phyloP scores from a whole-genome alignment of 116 monocot species.

The Trichopus zeylanicus region DNA sequence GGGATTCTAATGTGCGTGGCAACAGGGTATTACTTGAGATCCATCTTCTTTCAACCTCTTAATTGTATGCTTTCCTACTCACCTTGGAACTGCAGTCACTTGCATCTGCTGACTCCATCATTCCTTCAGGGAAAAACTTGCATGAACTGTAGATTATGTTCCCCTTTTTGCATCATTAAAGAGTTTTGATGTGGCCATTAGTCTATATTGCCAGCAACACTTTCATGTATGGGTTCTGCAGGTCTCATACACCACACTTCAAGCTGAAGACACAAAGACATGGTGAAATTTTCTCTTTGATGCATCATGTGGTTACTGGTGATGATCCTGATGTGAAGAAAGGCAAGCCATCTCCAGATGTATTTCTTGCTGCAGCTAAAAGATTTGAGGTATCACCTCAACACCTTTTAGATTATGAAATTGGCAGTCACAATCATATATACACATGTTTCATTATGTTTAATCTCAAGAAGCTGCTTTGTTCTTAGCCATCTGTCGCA shows the following conservation, averaged over 20 bases:
- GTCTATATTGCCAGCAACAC: no score
- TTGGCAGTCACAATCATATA: background rate
- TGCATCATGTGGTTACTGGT: constrained; percentile 92
- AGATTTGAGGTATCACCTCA: constrained; percentile 65
- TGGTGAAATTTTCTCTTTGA: constrained; percentile 56
- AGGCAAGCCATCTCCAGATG: constrained; percentile 90
- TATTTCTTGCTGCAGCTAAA: constrained; percentile 73
- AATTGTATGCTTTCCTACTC: no score
- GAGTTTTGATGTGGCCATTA: no score
- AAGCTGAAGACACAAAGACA: constrained; percentile 80
- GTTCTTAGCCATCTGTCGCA: background rate
- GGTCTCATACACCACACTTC: constrained; percentile 74
- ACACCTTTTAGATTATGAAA: no score
- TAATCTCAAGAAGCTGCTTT: background rate
- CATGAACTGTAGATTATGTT: no score
- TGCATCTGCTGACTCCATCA: background rate
- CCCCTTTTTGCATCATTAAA: no score
- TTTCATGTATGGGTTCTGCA: constrained; percentile 13
- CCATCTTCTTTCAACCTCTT: background rate
- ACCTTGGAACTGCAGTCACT: background rate
- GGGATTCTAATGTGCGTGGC: constrained; percentile 88
- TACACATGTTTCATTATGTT: background rate
- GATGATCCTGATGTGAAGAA: constrained; percentile 90
- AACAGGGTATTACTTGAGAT: constrained; percentile 57
- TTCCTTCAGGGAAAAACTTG: no score